A percentile compares a stretch with the other conserved stretches of the same genome.
Evolutionary conservation across 2,329 filamentous ascomycete species (phyloP).

Genomic region (Penicillium verrucosum): DNA sequence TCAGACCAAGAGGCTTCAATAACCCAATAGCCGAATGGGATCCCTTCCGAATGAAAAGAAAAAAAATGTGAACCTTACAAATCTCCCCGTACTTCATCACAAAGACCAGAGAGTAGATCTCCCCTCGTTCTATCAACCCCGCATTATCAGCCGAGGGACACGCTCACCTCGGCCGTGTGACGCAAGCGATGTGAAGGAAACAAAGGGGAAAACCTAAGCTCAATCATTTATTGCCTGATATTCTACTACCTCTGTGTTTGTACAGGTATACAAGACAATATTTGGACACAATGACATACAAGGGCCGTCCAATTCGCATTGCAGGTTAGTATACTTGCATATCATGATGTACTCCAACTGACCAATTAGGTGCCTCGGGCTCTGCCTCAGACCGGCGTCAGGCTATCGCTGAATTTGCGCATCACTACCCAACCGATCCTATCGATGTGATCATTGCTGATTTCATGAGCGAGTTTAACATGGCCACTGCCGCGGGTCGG

Average conservation of each 20-base stretch:
- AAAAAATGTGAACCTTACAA: not conserved
- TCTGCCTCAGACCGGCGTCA: conserved; percentile 46
- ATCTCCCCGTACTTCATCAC: not conserved
- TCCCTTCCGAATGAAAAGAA: too few relatives aligned
- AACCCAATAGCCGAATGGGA: not conserved
- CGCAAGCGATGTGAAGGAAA: not conserved
- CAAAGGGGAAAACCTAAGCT: not conserved
- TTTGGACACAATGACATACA: conserved; percentile 15
- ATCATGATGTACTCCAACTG: not conserved
- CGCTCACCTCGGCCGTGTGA: conserved; percentile 1
- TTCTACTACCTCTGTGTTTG: not conserved
- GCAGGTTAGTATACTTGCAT: conserved; percentile 15
- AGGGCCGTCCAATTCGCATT: conserved; percentile 22
- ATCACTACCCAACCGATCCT: conserved; percentile 38
- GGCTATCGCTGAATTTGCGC: conserved; percentile 45
- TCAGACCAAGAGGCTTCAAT: not conserved
- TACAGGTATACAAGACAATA: not conserved
- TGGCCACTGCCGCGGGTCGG: conserved; percentile 45
- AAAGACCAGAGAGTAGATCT: not conserved
- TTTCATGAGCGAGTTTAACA: conserved; percentile 53
- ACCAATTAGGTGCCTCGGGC: conserved; percentile 41
- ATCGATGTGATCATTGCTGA: conserved; percentile 49
- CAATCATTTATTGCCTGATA: too few relatives aligned
- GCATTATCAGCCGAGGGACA: conserved; percentile 6
- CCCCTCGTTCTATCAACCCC: not conserved